Base-by-base conservation (phyloP, 805 yeast genomes). In the Barnettozyma vustinii region DNA sequence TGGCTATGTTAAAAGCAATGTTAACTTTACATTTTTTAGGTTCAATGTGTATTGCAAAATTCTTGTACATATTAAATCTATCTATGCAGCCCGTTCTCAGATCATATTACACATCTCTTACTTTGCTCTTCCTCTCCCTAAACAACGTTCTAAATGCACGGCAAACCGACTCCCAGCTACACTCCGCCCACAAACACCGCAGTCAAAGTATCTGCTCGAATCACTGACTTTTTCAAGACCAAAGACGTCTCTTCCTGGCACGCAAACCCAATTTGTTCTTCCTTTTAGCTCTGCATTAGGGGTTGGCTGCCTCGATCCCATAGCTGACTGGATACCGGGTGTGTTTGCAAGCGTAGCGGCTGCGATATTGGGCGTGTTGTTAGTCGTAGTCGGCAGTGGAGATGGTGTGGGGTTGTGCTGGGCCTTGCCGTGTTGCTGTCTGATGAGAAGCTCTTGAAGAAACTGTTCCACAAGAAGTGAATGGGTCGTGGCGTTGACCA, bases 101-200 rank as follows among this genome's bases (percentile, higher is more conserved):
- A 23, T 23, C 25, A 23, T 23, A 8, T 23, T 8, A 8, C 25
- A 23, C 16, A 15, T 13, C 33, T 30, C 25, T n/a, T 75, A 71
- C 54, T 82, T 68, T 23, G 73, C 71, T 50, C 87, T 76, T 12
- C 97, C 86, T 26, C 43, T 40, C 40, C 88, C 87, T 21, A 90
- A 66, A 63, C 99, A 92, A 58, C 96, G 81, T 62, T 90, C 95
- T 27, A 92, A 75, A 67, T 92, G 99, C 39, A 87, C 90, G 2
- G 98, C 97, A 73, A 88, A 91, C 50, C 99, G 72, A 36, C 87
- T 84, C 1, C 96, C 96, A 0, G 96, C 92, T 8, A 92, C 84
- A 59, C 84, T 88, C 49, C 99, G 73, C 18, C 80, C 82, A 66
- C 99, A 92, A 56, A 86, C 84, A 5, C 76, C 74, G 67, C 99